Conservation (phyloP, 805 yeast species). For the Pichia cabralensis region DNA sequence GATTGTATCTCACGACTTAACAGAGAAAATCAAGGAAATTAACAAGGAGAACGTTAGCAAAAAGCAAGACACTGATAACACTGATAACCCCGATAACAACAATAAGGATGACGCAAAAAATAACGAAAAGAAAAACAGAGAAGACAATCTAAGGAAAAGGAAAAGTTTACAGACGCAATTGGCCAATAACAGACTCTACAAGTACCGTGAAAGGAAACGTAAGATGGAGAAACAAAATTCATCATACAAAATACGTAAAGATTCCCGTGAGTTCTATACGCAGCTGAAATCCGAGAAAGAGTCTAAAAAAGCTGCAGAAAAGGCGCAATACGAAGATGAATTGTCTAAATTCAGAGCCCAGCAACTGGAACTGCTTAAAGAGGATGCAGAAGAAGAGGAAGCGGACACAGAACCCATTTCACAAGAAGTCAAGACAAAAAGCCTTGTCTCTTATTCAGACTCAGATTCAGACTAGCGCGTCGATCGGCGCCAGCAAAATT, state of each 20-base stretch:
- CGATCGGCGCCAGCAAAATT: too few relatives aligned
- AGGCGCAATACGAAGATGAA: slow-evolving; percentile 4
- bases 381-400: not conserved
- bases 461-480: slow-evolving; percentile 5
- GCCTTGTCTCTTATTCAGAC: not conserved
- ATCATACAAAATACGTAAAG: slow-evolving; percentile 30
- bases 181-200: slow-evolving; percentile 26
- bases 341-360: not conserved
- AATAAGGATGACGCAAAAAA: not conserved
- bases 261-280: slow-evolving; percentile 29
- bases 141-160: slow-evolving; percentile 14
- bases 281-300: slow-evolving; percentile 20
- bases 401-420: not conserved
- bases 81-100: not conserved
- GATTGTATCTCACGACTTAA: too few relatives aligned
- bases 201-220: slow-evolving; percentile 22
- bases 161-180: slow-evolving; percentile 35
- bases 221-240: slow-evolving; percentile 30
- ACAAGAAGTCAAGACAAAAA: not conserved
- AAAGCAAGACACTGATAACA: too few relatives aligned
- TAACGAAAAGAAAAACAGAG: not conserved
- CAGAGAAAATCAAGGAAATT: too few relatives aligned
- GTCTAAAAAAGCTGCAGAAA: slow-evolving; percentile 9
- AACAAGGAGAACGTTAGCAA: too few relatives aligned
- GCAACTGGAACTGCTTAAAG: not conserved